phyloP scores from a whole-genome alignment of 2,329 filamentous ascomycete genomes.

The Fusarium papillatum region DNA sequence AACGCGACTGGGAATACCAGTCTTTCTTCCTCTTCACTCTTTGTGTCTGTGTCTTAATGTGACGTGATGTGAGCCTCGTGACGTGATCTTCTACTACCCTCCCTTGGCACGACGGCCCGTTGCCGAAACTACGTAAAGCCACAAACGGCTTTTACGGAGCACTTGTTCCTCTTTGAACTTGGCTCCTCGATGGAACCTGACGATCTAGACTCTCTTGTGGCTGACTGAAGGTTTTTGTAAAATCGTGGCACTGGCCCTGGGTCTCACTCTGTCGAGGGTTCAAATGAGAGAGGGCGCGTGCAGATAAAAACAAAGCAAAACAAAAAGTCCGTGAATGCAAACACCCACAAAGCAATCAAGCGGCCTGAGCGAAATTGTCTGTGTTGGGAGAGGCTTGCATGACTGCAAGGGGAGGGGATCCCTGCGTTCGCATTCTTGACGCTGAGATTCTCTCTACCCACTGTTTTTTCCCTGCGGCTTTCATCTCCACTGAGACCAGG shows the following conservation, averaged over 20 bases:
- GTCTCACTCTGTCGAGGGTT: background rate
- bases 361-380: background rate
- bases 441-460: background rate
- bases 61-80: background rate
- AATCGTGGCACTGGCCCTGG: background rate
- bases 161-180: background rate
- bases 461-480: background rate
- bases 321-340: constrained; percentile 1
- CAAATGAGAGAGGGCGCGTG: background rate
- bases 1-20: constrained; percentile 16
- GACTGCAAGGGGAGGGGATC: background rate
- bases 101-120: constrained; percentile 14
- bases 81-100: background rate
- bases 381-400: constrained; percentile 3
- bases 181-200: background rate
- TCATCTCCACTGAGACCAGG: background rate
- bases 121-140: constrained; percentile 16
- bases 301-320: constrained; percentile 9
- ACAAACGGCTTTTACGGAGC: background rate
- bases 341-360: background rate
- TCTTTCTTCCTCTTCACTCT: constrained; percentile 10
- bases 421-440: background rate
- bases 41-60: background rate
- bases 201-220: constrained; percentile 8
- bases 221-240: constrained; percentile 1